Evolutionary conservation across 768 basidiomycete genomes (phyloP), one percentile per base, ranked within the genome.

Genomic region (Suillus subaureus): DNA sequence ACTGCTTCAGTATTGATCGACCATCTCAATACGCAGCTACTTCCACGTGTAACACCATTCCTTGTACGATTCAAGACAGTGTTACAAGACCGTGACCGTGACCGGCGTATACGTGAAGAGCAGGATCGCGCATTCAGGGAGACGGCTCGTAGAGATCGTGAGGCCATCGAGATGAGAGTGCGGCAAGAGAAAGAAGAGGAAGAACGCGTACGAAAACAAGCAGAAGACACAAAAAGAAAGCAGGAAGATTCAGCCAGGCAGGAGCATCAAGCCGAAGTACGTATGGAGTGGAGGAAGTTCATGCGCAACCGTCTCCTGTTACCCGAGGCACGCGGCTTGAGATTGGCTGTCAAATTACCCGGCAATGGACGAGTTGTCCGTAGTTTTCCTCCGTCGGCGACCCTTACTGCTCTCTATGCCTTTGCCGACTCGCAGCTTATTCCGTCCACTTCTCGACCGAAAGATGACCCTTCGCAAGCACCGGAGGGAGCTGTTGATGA

Each of bases 31-130:
- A 82, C 82, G 11, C 84, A 89, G 51, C 84, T 99, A 57, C 78
- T 98, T 1, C 96, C 96, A 0, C 92, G 96, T 26, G 89, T 94
- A 4, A 79, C 75, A 0, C 88, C 96, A 0, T 94, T 89, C 79
- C 85, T 99, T 12, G 78, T 81, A 11, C 85, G 90, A 21, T 80
- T 93, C 62, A 84, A 80, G 18, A 73, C 82, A 0, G 81, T 85
- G 58, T 73, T 87, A 72, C 78, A 89, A 68, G 81, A 80, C 58
- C 76, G 79, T 2, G 82, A 83, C 42, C 78, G 77, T 5, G 87
- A 91, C 23, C 83, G 94, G 15, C 77, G 81, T 23, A 72, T 95
- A 23, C 84, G 95, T 15, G 90, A 88, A 33, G 90, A 92, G 70
- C 94, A 96, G 70, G 96, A 97, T 70, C 82, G 85, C 11, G 92